phyloP scores from a whole-genome alignment of 140 eudicot species.

The Anethum foeniculum region DNA sequence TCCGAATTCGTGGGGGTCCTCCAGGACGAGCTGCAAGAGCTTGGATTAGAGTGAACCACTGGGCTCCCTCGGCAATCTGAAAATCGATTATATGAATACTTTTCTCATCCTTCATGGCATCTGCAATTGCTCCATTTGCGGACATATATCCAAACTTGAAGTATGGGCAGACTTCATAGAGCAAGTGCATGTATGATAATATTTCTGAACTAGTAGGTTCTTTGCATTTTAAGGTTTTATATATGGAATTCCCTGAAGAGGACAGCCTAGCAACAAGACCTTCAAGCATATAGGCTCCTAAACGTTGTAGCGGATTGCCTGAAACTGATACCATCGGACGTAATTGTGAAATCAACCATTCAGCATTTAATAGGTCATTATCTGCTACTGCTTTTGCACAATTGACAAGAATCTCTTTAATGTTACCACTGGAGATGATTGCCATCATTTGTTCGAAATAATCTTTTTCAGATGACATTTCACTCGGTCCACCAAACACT shows the following conservation, averaged over 20 bases:
- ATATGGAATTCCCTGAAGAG: conserved; percentile 42
- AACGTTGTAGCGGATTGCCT: conserved; percentile 48
- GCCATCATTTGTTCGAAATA: conserved; percentile 26
- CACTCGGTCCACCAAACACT: conserved; percentile 14
- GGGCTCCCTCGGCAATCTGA: conserved; percentile 56
- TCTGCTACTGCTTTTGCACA: conserved; percentile 62
- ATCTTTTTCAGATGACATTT: conserved; percentile 13
- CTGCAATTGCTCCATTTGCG: conserved; percentile 70
- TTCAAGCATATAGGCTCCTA: conserved; percentile 70
- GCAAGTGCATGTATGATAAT: conserved; percentile 42
- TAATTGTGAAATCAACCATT: conserved; percentile 41
- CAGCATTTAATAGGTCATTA: conserved; percentile 27
- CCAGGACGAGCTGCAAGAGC: conserved; percentile 64
- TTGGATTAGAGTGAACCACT: conserved; percentile 60
- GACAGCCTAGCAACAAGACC: conserved; percentile 53
- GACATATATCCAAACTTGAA: conserved; percentile 68
- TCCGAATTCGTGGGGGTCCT: conserved; percentile 48
- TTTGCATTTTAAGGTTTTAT: conserved; percentile 47
- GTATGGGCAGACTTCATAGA: conserved; percentile 58
- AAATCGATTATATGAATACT: conserved; percentile 53
- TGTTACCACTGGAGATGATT: conserved; percentile 30
- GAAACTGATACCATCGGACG: conserved; percentile 56
- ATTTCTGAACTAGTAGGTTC: conserved; percentile 49
- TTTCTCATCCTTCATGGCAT: conserved; percentile 48
- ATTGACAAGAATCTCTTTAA: conserved; percentile 38